Evolutionary conservation across 2,329 filamentous ascomycete species (phyloP).

Genomic region (Rhexocercosporidium sp.): DNA sequence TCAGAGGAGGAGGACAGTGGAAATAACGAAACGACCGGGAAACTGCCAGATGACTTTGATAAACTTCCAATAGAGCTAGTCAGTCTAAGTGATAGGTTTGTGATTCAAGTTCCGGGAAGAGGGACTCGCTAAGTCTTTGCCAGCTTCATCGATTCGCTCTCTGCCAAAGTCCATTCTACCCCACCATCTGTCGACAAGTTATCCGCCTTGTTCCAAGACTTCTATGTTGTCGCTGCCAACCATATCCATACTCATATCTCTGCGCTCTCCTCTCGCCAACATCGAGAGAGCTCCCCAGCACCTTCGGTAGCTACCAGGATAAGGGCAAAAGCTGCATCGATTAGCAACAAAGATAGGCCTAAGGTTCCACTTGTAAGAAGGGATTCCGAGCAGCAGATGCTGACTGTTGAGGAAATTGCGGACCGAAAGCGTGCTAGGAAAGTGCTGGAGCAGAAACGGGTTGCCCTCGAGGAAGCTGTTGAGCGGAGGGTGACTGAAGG

Average conservation of each 20-base stretch:
- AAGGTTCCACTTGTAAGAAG: slow-evolving; percentile 45
- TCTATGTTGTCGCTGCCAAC: slow-evolving; percentile 80
- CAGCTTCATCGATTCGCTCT: slow-evolving; percentile 90
- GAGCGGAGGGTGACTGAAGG: slow-evolving; percentile 85
- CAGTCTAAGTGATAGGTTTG: slow-evolving; percentile 83
- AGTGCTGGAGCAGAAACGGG: slow-evolving; percentile 76
- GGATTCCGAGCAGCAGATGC: slow-evolving; percentile 76
- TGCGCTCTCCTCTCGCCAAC: slow-evolving; percentile 75
- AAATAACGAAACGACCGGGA: slow-evolving; percentile 26
- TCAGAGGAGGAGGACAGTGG: slow-evolving; percentile 42
- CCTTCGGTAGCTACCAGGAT: slow-evolving; percentile 60
- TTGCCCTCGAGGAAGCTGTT: slow-evolving; percentile 85
- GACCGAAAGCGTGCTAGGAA: slow-evolving; percentile 80
- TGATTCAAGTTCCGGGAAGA: background rate
- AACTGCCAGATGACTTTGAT: slow-evolving; percentile 65
- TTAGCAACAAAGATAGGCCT: slow-evolving; percentile 57
- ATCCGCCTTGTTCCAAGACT: slow-evolving; percentile 90
- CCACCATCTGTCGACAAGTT: slow-evolving; percentile 85
- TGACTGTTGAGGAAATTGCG: slow-evolving; percentile 84
- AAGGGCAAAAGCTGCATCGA: slow-evolving; percentile 59
- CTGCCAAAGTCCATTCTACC: slow-evolving; percentile 82
- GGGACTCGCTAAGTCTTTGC: slow-evolving; percentile 27
- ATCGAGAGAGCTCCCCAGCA: slow-evolving; percentile 66
- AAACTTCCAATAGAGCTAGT: slow-evolving; percentile 94
- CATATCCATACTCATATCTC: slow-evolving; percentile 89